These are phyloP conservation scores for Colletotrichum agaves DNA, from an alignment of 2,329 filamentous ascomycete species.

Conservation along the genomic window DNA sequence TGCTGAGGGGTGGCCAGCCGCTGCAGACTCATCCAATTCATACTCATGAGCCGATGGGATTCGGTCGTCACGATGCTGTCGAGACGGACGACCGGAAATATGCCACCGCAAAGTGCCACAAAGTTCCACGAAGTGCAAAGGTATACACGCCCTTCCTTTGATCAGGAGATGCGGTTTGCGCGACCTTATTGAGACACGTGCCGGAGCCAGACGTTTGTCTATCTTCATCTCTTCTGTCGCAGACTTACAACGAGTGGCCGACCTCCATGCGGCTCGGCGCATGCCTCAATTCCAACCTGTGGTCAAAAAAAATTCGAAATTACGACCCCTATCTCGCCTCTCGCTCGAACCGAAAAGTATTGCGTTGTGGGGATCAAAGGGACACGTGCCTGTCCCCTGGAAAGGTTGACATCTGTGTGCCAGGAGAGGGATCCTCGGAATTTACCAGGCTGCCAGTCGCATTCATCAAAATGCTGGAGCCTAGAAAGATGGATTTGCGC, in stretches of 20 bases:
- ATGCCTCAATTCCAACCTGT: neutral
- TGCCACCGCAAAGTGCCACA: neutral
- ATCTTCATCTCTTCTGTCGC: conserved; percentile 24
- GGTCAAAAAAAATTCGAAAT: too few relatives aligned
- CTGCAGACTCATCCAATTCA: conserved; percentile 2
- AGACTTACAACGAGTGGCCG: conserved; percentile 7
- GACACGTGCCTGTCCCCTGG: conserved; percentile 20
- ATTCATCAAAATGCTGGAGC: conserved; percentile 31
- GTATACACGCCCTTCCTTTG: neutral
- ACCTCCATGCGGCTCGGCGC: conserved; percentile 20
- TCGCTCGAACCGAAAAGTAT: conserved; percentile 1
- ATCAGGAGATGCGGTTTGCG: neutral
- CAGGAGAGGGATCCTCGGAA: conserved; percentile 1
- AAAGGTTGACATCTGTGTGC: neutral
- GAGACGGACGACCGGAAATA: neutral
- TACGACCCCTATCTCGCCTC: neutral
- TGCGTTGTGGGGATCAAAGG: conserved; percentile 15
- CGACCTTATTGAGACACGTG: too few relatives aligned
- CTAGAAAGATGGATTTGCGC: conserved; percentile 32
- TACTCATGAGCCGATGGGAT: neutral
- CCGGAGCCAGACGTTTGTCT: neutral
- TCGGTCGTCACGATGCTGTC: neutral
- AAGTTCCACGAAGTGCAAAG: too few relatives aligned
- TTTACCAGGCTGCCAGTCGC: conserved; percentile 27
- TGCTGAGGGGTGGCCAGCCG: neutral